A percentile compares a stretch with the other conserved stretches of the same genome.
phyloP scores from a whole-genome alignment of 106 monocot species.

The Apostasia shenzhenica region DNA sequence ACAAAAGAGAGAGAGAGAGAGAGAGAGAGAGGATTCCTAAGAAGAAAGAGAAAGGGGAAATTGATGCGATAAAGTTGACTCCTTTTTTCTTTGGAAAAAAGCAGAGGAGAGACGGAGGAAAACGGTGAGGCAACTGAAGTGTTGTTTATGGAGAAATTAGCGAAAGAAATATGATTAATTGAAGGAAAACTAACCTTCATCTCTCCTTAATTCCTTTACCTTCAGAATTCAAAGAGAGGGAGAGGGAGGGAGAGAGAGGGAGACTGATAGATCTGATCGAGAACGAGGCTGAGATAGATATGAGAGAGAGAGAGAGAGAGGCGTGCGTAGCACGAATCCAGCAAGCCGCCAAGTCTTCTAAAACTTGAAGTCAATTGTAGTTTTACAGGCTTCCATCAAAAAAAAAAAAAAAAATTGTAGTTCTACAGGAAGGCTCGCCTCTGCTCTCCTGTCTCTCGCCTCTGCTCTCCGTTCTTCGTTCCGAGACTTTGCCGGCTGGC shows the following conservation, averaged over 20 bases:
- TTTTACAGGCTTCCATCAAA: no score
- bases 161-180: not conserved
- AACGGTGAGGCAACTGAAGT: not conserved
- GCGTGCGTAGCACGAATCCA: no score
- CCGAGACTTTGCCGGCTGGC: no score
- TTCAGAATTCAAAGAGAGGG: no score
- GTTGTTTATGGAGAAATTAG: not conserved
- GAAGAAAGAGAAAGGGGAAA: no score
- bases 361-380: no score
- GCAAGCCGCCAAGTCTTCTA: no score
- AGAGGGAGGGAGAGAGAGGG: not conserved
- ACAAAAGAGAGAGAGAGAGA: not conserved
- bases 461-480: no score
- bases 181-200: conserved; percentile 1
- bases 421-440: no score
- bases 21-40: not conserved
- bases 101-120: not conserved
- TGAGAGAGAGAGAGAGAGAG: not conserved
- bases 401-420: no score
- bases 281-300: not conserved
- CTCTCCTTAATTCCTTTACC: not conserved
- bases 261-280: not conserved
- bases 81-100: not conserved
- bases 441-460: no score
- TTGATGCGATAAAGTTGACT: not conserved